Percentiles rank a stretch among this genome's conserved stretches.
These are phyloP conservation scores for Coniochaeta ligniaria DNA, from an alignment of 2,329 filamentous ascomycete genomes.

Conservation along the genomic window DNA sequence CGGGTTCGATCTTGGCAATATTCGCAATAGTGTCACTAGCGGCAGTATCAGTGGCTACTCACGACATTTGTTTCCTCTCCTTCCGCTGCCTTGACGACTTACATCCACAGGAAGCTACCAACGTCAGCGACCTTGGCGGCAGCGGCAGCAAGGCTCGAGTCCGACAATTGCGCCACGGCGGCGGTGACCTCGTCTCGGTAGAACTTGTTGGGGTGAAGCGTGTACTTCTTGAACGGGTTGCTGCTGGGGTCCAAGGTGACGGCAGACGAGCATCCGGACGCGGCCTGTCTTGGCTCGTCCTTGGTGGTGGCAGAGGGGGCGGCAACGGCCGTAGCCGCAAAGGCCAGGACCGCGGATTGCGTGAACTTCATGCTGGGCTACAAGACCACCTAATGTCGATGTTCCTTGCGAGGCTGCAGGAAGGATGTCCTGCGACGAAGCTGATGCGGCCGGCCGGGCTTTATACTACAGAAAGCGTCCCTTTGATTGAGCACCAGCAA, in stretches of 20 bases:
- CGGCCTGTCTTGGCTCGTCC: constrained; percentile 19
- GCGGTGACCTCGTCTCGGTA: constrained; percentile 29
- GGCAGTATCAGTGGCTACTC: not conserved
- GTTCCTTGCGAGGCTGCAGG: constrained; percentile 6
- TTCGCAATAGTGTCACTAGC: constrained; percentile 28
- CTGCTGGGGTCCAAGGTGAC: constrained; percentile 29
- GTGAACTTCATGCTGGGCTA: constrained; percentile 26
- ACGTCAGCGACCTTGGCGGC: constrained; percentile 28
- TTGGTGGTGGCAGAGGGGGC: constrained; percentile 21
- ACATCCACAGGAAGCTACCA: constrained; percentile 33
- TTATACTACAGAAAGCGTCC: constrained; percentile 14
- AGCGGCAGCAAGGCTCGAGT: constrained; percentile 18
- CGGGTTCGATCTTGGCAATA: constrained; percentile 28
- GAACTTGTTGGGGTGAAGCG: constrained; percentile 29
- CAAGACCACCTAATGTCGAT: constrained; percentile 5
- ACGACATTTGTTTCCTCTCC: not conserved
- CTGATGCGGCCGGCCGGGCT: constrained; percentile 10
- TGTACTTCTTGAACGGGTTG: constrained; percentile 30
- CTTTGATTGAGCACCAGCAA: not conserved
- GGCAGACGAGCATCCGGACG: constrained; percentile 23
- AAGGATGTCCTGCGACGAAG: constrained; percentile 1
- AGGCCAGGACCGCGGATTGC: constrained; percentile 24
- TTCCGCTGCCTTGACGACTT: constrained; percentile 7
- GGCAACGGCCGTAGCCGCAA: constrained; percentile 25
- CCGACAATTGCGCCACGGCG: constrained; percentile 21